Percentiles rank a stretch among this genome's conserved stretches.
Evolutionary conservation across 1,139 yeast genomes (phyloP).

Genomic region (Barnettozyma hawaiiensis): DNA sequence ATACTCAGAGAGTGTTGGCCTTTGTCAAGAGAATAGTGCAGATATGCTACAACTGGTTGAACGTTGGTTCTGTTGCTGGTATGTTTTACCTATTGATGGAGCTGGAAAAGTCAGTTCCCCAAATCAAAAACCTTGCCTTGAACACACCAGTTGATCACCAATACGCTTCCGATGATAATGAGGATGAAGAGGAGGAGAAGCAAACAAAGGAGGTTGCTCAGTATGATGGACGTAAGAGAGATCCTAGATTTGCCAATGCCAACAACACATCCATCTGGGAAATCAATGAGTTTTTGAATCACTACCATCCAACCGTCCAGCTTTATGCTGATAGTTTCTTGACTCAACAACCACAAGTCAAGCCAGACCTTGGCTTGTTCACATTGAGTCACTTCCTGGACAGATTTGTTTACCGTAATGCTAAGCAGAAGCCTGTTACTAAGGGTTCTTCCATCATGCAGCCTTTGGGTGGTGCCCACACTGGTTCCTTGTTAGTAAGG

Average conservation of each 20-base stretch:
- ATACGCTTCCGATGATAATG: conserved; percentile 31
- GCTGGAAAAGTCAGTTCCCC: conserved; percentile 49
- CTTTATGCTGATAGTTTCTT: conserved; percentile 68
- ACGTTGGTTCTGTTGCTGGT: conserved; percentile 88
- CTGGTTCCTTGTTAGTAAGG: conserved; percentile 69
- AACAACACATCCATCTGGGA: conserved; percentile 85
- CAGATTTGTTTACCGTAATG: conserved; percentile 90
- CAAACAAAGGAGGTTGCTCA: conserved; percentile 19
- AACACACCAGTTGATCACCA: conserved; percentile 37
- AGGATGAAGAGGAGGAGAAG: conserved; percentile 18
- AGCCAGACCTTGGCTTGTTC: conserved; percentile 88
- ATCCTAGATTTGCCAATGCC: conserved; percentile 85
- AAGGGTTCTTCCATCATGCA: conserved; percentile 96
- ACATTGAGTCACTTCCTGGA: conserved; percentile 88
- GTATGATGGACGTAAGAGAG: conserved; percentile 89
- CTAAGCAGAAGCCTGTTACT: conserved; percentile 65
- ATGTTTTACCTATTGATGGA: conserved; percentile 74
- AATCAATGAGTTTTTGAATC: conserved; percentile 60
- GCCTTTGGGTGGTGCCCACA: conserved; percentile 82
- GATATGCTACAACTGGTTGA: conserved; percentile 78
- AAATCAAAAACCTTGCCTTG: conserved; percentile 42
- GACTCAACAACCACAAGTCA: conserved; percentile 38
- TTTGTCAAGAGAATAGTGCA: conserved; percentile 89
- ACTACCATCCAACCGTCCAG: conserved; percentile 89
- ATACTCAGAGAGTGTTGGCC: conserved; percentile 68